Percentiles rank a stretch among this genome's conserved stretches.
phyloP scores from a whole-genome alignment of 305 asterid species.

The Fraxinus baroniana region DNA sequence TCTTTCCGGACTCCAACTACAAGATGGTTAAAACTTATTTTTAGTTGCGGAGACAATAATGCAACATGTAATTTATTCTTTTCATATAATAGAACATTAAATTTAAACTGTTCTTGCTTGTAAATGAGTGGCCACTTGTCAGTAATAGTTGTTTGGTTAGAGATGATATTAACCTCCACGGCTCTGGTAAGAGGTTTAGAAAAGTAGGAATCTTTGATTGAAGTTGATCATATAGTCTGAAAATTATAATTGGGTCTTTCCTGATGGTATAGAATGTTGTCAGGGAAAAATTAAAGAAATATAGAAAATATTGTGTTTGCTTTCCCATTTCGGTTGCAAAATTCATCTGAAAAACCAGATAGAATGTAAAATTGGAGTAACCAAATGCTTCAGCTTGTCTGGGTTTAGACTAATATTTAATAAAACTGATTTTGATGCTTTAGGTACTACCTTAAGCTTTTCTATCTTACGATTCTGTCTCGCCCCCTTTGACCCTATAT shows the following conservation, averaged over 20 bases:
- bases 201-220: neutral
- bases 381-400: neutral
- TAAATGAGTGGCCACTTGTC: neutral
- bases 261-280: neutral
- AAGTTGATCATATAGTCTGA: neutral
- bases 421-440: neutral
- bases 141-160: neutral
- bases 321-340: neutral
- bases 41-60: neutral
- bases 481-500: neutral
- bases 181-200: neutral
- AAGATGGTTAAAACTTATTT: neutral
- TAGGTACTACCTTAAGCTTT: neutral
- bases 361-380: neutral
- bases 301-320: neutral
- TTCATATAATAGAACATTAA: neutral
- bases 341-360: neutral
- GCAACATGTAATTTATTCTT: neutral
- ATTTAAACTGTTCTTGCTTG: neutral
- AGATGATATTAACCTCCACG: neutral
- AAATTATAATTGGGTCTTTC: neutral
- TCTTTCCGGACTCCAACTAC: neutral
- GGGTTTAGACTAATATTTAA: neutral
- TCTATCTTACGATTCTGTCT: neutral
- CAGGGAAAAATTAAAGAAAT: neutral